phyloP scores from a whole-genome alignment of 148 eudicot species.

The Silene latifolia region DNA sequence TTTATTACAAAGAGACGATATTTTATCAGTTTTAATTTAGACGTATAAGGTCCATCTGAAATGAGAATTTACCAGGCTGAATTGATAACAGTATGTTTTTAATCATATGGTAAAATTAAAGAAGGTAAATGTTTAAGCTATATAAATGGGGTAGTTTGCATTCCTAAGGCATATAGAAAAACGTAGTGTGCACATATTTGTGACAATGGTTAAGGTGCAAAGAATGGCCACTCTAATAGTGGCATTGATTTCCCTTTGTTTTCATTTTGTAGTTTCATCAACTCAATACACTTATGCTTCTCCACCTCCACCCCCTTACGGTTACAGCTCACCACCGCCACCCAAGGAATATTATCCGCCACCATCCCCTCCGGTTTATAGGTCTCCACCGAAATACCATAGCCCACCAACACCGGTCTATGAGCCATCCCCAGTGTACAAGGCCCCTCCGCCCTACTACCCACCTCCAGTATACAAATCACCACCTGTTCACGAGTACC shows the following conservation, averaged over 20 bases:
- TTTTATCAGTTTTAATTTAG: no score
- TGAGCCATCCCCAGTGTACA: conserved; percentile 12
- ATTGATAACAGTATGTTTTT: not conserved
- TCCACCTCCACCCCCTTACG: conserved; percentile 31
- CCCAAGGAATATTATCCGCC: conserved; percentile 11
- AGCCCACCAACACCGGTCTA: conserved; percentile 21
- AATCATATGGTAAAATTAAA: not conserved
- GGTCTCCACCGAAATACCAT: conserved; percentile 22
- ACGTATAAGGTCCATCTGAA: no score
- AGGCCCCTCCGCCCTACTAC: conserved; percentile 14
- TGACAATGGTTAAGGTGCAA: conserved; percentile 18
- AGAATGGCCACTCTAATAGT: conserved; percentile 40
- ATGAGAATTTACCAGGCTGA: no score
- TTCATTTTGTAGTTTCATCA: conserved; percentile 28
- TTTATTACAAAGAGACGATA: no score
- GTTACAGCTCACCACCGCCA: conserved; percentile 7
- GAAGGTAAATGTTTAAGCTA: conserved; percentile 15
- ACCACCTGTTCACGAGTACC: conserved; percentile 13
- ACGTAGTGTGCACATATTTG: conserved; percentile 2
- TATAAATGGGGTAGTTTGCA: conserved; percentile 20
- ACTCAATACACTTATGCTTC: conserved; percentile 40
- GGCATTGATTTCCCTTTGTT: conserved; percentile 35
- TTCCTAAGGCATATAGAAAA: conserved; percentile 6
- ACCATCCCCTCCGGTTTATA: not conserved
- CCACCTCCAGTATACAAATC: conserved; percentile 11